Evolutionary conservation across 2,329 filamentous ascomycete genomes (phyloP).

Genomic region (Penicillium capsulatum): DNA sequence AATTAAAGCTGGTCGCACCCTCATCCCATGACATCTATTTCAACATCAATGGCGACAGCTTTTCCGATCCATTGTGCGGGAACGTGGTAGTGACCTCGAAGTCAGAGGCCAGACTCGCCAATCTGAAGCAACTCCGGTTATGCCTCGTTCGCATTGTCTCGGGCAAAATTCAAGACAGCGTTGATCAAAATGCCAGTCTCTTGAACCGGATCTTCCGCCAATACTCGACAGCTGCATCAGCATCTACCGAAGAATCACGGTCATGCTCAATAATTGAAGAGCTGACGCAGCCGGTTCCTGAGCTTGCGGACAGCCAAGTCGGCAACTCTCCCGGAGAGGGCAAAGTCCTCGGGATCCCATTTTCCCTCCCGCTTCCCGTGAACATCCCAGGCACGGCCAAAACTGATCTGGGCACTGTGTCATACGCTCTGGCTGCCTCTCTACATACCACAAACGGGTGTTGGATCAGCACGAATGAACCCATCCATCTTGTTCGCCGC

Average conservation of each 20-base stretch:
- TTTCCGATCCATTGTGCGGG: neutral
- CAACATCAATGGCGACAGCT: neutral
- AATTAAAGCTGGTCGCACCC: neutral
- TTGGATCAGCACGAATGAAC: slow-evolving; percentile 1
- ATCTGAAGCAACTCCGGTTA: neutral
- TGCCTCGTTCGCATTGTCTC: neutral
- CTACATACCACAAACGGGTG: neutral
- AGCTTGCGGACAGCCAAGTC: neutral
- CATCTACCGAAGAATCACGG: neutral
- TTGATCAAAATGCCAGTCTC: neutral
- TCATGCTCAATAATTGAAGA: slow-evolving; percentile 5
- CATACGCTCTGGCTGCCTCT: slow-evolving; percentile 9
- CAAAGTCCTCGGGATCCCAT: slow-evolving; percentile 7
- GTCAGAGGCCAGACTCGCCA: neutral
- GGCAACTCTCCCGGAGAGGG: slow-evolving; percentile 1
- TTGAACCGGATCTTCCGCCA: neutral
- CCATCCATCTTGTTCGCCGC: slow-evolving; percentile 5
- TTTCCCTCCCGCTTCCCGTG: slow-evolving; percentile 10
- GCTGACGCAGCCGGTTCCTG: neutral
- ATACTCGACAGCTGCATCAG: neutral
- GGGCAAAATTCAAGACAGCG: neutral
- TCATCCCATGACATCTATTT: neutral
- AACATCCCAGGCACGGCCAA: slow-evolving; percentile 6
- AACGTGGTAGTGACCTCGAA: neutral
- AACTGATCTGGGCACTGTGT: slow-evolving; percentile 8